Evolutionary conservation across 2,329 filamentous ascomycete species (phyloP), one percentile per base, ranked within the genome.

Genomic region (Aspergillus awamori): DNA sequence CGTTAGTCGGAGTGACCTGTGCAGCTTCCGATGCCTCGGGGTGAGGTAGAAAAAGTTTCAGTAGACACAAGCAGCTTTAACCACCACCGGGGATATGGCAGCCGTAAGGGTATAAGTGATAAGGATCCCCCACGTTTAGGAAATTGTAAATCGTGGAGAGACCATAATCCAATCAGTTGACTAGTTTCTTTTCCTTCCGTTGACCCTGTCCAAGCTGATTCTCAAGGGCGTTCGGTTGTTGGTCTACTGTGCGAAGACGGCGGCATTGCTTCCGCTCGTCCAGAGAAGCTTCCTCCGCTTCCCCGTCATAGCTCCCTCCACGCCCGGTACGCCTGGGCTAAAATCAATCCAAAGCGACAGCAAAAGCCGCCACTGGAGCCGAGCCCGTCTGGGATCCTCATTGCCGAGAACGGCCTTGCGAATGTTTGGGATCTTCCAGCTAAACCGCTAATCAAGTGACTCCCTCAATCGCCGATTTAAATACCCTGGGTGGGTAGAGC

Each of bases 261-360:
- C 51, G 47, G 57, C 43, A 49, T 58, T 33, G 64, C 70, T 73
- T 76, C 74, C 74, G 74, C 70, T 76, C 73, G 74, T 74, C 74
- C 74, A 76, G 70, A 43, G 51, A 41, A 53, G 41, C 67, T 66
- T 51, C 67, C 70, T 75, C 73, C 74, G 72, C 72, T 72, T 70
- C 73, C 71, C 73, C 74, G 74, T 75, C 70, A 67, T 67, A 66
- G 63, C 67, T 70, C 64, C 33, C 68, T 70, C 67, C 68, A 63
- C 65, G 60, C 57, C 48, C 58, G 54, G 38, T 53, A 36, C 33
- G 33, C 33, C 52, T 24, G 52, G 52, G 33, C 52, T 53, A 24
- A 53, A 53, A 13, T 47, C 53, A 59, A 41, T 39, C 30, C 38
- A 20, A 47, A 49, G 30, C 45, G 51, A 41, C 56, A 33, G 36